Evolutionary conservation across 768 basidiomycete genomes (phyloP), one percentile per base, ranked within the genome.

Genomic region (Tubosaeta sp.): DNA sequence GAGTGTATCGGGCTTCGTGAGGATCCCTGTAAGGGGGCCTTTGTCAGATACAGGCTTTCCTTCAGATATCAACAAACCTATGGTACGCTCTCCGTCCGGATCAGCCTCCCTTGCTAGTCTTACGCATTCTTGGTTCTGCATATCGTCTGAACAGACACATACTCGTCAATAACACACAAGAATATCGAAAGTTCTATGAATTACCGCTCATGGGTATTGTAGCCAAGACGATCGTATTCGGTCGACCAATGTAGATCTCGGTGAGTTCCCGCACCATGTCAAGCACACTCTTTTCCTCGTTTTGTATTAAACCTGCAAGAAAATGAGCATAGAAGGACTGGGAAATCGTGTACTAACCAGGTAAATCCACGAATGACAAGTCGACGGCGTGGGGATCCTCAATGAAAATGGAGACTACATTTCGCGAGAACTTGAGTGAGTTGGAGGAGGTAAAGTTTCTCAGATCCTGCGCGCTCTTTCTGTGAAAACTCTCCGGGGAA

Each of bases 1-100:
- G 1, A 89, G 65, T 5, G 65, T 72, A 56, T 90, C 88, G 0
- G 85, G 82, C 57, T 89, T 88, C 0, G 87, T 89, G 10, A 88
- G 72, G 1, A 89, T 77, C 6, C 83, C 86, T 88, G 55, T 1
- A 8, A 26, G 9, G 5, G 26, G 19, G 41, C 4, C 7, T 22
- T 9, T 32, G 17, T 54, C 6, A 59, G 37, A 35, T 0, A 14
- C 12, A 14, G 8, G 6, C 8, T 34, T 33, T 32, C 6, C n/a
- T 6, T n/a, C 19, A 47, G 14, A 17, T 12, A 26, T 17, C 1
- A 16, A 49, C 64, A 17, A 47, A 80, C 86, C 86, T 51, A 88
- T 85, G 0, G 83, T 89, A 1, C 86, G 74, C 33, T 72, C 65
- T 3, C 84, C 83, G 0, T 68, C 52, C 0, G 76, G 76, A 61